A percentile compares a stretch with the other conserved stretches of the same genome.
These are phyloP conservation scores for Diaporthe caulivora DNA, from an alignment of 2,329 filamentous ascomycete genomes.

Conservation along the genomic window DNA sequence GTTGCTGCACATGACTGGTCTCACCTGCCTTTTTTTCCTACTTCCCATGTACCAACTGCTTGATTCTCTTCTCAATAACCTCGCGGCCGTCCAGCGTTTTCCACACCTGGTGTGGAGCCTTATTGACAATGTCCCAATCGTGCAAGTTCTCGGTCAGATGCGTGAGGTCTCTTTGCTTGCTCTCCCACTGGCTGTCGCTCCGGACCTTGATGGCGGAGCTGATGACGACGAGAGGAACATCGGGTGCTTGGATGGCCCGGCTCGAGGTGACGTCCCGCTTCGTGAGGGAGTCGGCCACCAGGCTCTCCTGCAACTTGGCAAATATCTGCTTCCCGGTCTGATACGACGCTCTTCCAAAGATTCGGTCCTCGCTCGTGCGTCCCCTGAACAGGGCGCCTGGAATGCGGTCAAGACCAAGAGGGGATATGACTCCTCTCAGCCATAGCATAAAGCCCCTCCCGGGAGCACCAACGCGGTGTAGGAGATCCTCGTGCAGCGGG, in stretches of 20 bases:
- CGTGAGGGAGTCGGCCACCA: conserved; percentile 87
- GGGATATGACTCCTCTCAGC: conserved; percentile 87
- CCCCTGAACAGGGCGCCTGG: conserved; percentile 85
- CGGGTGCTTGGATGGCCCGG: conserved; percentile 80
- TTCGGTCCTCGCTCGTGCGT: conserved; percentile 83
- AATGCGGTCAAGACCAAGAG: conserved; percentile 85
- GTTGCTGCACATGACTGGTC: conserved; percentile 6
- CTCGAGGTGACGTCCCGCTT: conserved; percentile 85
- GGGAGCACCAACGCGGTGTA: conserved; percentile 75
- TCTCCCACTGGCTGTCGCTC: conserved; percentile 79
- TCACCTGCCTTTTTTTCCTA: conserved; percentile 41
- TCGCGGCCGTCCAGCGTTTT: conserved; percentile 76
- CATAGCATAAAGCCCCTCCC: conserved; percentile 86
- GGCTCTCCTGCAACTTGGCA: conserved; percentile 90
- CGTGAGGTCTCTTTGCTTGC: conserved; percentile 87
- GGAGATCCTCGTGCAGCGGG: conserved; percentile 87
- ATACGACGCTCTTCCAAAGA: conserved; percentile 84
- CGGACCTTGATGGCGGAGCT: conserved; percentile 82
- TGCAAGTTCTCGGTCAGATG: conserved; percentile 83
- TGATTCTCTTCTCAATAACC: conserved; percentile 83
- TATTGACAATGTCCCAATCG: conserved; percentile 87
- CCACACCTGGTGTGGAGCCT: conserved; percentile 92
- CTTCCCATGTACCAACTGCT: conserved; percentile 68
- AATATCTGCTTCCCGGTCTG: conserved; percentile 89
- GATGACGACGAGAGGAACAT: conserved; percentile 82